A percentile compares a stretch with the other conserved stretches of the same genome.
phyloP scores from a whole-genome alignment of 129 eudicot genomes.

The Silybum marianum region DNA sequence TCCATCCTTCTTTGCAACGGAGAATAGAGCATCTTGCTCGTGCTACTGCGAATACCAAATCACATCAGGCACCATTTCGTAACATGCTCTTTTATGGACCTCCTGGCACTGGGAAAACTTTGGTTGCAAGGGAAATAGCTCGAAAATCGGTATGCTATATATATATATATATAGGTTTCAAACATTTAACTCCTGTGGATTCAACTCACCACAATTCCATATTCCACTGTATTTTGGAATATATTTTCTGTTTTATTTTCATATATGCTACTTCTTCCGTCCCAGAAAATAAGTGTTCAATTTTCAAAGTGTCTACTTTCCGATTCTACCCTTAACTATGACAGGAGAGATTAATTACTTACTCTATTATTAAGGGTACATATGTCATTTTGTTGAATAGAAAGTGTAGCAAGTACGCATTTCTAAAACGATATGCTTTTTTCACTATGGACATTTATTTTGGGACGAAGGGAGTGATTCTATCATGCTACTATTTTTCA shows the following conservation, averaged over 20 bases:
- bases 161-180: not conserved
- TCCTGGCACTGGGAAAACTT: conserved; percentile 99
- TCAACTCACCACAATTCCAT: not conserved
- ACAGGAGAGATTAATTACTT: not conserved
- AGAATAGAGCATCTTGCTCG: conserved; percentile 95
- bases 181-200: not conserved
- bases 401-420: not conserved
- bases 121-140: conserved; percentile 99
- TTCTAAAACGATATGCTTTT: not conserved
- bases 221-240: not conserved
- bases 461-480: not conserved
- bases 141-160: conserved; percentile 71
- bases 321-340: not conserved
- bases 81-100: conserved; percentile 99
- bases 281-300: not conserved
- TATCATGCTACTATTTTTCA: not conserved
- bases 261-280: no score
- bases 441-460: not conserved
- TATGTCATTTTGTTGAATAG: not conserved
- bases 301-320: not conserved
- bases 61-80: conserved; percentile 95
- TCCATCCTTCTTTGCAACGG: conserved; percentile 87
- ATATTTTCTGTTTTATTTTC: not conserved
- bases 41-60: conserved; percentile 94
- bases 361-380: not conserved